phyloP scores from a whole-genome alignment of 129 eudicot species.

The Tagetes patula region DNA sequence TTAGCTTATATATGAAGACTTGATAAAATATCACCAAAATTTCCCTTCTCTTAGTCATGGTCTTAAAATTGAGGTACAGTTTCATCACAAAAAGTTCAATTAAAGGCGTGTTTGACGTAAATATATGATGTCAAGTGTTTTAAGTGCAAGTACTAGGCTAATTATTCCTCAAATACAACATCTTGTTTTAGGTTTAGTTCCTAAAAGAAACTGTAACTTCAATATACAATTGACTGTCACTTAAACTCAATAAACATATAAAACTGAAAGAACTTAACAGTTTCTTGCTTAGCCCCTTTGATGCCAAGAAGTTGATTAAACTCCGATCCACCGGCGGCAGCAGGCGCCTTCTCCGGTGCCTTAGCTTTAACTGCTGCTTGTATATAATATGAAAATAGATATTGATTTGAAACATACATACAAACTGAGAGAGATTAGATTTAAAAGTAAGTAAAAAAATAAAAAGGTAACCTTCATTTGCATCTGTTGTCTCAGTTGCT shows the following conservation, averaged over 20 bases:
- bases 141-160: background rate
- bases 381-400: too few species aligned
- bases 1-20: background rate
- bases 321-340: constrained; percentile 66
- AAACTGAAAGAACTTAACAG: constrained; percentile 44
- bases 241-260: background rate
- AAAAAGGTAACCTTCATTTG: constrained; percentile 53
- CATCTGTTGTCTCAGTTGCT: constrained; percentile 94
- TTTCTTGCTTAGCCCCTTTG: constrained; percentile 94
- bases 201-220: background rate
- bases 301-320: constrained; percentile 97
- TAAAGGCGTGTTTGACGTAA: background rate
- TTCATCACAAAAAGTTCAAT: background rate
- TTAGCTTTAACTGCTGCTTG: constrained; percentile 54
- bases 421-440: too few species aligned
- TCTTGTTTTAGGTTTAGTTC: background rate
- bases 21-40: background rate
- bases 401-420: too few species aligned
- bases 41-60: background rate
- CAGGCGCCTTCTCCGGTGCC: constrained; percentile 90
- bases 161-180: background rate
- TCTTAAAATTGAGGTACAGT: background rate
- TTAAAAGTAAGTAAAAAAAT: background rate
- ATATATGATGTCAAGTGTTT: background rate
- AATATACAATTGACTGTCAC: background rate